These are phyloP conservation scores for Suillus ampliporus DNA, from an alignment of 768 basidiomycete genomes.

Conservation along the genomic window DNA sequence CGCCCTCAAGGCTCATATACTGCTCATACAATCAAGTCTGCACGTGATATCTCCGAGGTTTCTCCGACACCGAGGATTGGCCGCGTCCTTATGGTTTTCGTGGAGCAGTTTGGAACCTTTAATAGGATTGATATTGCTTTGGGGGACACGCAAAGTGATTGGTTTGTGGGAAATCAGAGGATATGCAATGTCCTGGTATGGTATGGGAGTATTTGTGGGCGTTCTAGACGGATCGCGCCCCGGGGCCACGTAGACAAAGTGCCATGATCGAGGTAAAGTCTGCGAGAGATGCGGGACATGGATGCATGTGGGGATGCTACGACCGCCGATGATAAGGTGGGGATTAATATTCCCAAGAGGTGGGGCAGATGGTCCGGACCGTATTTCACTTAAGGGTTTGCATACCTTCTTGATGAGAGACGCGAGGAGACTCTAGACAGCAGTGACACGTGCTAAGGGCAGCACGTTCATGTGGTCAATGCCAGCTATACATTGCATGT, in stretches of 20 bases:
- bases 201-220: not conserved
- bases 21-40: not conserved
- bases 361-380: not conserved
- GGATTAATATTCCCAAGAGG: not conserved
- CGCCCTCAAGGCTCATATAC: conserved; percentile 18
- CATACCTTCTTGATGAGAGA: not conserved
- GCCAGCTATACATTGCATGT: not conserved
- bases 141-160: no score
- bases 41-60: conserved; percentile 26
- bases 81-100: conserved; percentile 1
- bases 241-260: no score
- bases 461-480: not conserved
- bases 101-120: not conserved
- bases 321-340: not conserved
- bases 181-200: not conserved
- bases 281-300: not conserved
- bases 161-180: not conserved
- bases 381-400: not conserved
- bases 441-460: not conserved
- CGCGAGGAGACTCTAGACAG: not conserved
- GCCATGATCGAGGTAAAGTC: not conserved
- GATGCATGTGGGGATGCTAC: not conserved
- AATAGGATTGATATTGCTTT: not conserved
- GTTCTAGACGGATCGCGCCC: not conserved
- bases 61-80: conserved; percentile 11